Evolutionary conservation across 495 filamentous ascomycete genomes (phyloP), one percentile per base, ranked within the genome.

Genomic region (Aspergillus cristatus): DNA sequence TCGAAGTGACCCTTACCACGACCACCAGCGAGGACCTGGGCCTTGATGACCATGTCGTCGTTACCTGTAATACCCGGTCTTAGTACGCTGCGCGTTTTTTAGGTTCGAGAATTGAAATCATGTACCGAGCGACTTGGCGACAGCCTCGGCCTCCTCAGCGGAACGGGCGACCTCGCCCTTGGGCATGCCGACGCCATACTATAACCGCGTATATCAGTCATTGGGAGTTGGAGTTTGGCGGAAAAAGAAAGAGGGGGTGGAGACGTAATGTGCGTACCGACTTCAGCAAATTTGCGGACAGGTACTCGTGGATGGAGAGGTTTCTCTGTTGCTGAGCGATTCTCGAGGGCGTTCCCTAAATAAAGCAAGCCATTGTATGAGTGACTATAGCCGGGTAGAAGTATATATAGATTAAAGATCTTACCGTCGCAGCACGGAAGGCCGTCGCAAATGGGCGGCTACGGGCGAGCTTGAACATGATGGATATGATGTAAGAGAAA

Each of bases 1-100:
- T 94, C 88, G 59, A 98, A 98, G 41, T 74, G 80, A 48, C 91
- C 91, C 72, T 98, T 98, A 54, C 91, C 91, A 68, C 91, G 82
- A 40, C 91, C 91, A 63, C 91, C 91, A 54, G 91, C 91, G 30
- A 98, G 80, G 34, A 98, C 93, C 72, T 98, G 91, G 39, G 91
- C 91, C 77, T 98, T 98, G 75, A 98, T 96, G 45, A 98, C 91
- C 82, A 96, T 85, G 58, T 98, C 91, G 55, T 94, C 91, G 50
- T 82, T 84, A 49, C 81, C 77, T 84, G 43, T 12, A 18, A 36
- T 30, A 1, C 14, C 42, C 28, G 41, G 50, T 4, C 37, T 59
- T 45, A 62, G 62, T 28, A 51, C 18, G 22, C 17, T 32, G 38
- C 43, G 32, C 37, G 32, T 33, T 38, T 34, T 41, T 49, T 20